Evolutionary conservation across 345 rosid genomes (phyloP).

Genomic region (Eucalyptus victrix): DNA sequence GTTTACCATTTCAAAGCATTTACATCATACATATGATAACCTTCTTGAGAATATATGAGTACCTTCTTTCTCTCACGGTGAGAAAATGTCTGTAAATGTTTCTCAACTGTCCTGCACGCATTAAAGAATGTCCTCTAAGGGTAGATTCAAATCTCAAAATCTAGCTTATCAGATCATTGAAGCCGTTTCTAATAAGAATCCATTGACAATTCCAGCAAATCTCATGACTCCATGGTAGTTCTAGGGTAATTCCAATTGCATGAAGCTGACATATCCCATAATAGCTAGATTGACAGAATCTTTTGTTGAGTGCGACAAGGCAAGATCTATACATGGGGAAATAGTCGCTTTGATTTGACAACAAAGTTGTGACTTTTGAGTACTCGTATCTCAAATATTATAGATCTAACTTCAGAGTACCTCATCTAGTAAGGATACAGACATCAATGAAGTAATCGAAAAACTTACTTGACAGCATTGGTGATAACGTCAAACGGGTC

Average conservation of each 20-base stretch:
- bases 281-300: background rate
- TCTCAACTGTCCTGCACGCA: constrained; percentile 33
- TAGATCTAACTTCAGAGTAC: background rate
- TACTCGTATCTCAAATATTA: background rate
- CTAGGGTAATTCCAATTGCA: background rate
- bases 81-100: constrained; percentile 44
- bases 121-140: background rate
- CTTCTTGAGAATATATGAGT: background rate
- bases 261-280: background rate
- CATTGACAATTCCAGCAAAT: background rate
- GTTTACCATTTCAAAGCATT: background rate
- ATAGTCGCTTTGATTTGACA: background rate
- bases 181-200: background rate
- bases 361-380: background rate
- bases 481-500: constrained; percentile 54
- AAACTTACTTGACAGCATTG: constrained; percentile 38
- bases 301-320: background rate
- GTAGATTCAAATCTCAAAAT: background rate
- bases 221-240: background rate
- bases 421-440: background rate
- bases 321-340: background rate
- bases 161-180: background rate
- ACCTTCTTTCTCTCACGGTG: constrained; percentile 57
- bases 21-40: background rate
- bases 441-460: background rate